These are phyloP conservation scores for Rhizophagus clarus DNA, from an alignment of 192 early-diverging fungal genomes.

Conservation along the genomic window DNA sequence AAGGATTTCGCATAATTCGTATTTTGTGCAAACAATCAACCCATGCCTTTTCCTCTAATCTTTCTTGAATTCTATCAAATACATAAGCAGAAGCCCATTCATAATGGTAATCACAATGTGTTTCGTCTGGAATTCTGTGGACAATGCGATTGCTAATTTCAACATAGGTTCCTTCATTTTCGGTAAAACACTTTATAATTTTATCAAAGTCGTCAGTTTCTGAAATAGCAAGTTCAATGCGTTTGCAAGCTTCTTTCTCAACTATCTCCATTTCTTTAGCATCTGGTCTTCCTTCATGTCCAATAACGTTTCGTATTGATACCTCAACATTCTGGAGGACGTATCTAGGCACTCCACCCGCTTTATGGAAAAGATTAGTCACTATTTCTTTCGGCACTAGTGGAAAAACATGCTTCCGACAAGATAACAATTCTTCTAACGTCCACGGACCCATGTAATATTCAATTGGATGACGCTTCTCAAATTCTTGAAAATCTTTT, in stretches of 20 bases:
- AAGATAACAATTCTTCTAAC: slow-evolving; percentile 1
- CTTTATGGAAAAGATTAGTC: neutral
- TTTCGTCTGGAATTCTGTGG: neutral
- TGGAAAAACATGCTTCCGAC: neutral
- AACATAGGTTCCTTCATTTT: neutral
- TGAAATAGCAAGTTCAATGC: neutral
- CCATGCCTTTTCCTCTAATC: neutral
- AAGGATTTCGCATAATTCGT: neutral
- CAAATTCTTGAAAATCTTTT: slow-evolving; percentile 3
- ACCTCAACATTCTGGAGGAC: neutral
- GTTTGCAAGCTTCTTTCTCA: neutral
- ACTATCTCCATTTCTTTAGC: neutral
- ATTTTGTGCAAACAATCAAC: neutral
- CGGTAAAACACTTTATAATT: neutral
- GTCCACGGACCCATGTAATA: slow-evolving; percentile 7
- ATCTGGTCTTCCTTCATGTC: neutral
- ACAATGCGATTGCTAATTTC: neutral
- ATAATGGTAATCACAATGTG: neutral
- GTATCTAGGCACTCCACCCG: slow-evolving; percentile 10
- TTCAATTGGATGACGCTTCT: neutral
- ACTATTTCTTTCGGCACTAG: neutral
- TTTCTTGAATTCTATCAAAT: neutral
- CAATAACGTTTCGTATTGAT: neutral
- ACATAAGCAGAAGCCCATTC: neutral
- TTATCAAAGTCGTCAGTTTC: neutral